Evolutionary conservation across 148 eudicot genomes (phyloP).

Genomic region (Chenopodium suecicum): DNA sequence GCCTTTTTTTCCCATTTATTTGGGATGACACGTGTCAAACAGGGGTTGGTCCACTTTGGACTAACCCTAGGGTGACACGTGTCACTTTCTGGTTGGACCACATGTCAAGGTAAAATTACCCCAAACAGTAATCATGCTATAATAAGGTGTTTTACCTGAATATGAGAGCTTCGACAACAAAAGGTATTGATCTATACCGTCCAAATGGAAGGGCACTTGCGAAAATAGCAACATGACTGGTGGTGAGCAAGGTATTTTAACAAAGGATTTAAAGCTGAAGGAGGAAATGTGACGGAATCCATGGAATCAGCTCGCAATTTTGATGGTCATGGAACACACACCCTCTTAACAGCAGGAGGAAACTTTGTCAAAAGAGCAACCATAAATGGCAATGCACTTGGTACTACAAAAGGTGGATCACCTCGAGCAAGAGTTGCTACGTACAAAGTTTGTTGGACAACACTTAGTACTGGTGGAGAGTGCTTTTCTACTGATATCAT

Average conservation of each 20-base stretch:
- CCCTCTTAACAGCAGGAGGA: constrained; percentile 65
- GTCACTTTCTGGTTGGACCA: no score
- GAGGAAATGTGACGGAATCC: constrained; percentile 9
- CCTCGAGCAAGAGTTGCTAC: constrained; percentile 63
- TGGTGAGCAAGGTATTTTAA: constrained; percentile 48
- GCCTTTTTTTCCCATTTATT: no score
- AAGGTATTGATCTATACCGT: constrained; percentile 53
- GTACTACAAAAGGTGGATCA: constrained; percentile 68
- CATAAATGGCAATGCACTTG: constrained; percentile 34
- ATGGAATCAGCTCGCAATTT: constrained; percentile 39
- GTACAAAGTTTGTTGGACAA: constrained; percentile 62
- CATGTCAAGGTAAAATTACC: no score
- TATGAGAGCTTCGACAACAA: constrained; percentile 53
- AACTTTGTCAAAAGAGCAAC: constrained; percentile 48
- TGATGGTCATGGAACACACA: constrained; percentile 64
- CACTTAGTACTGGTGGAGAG: constrained; percentile 6
- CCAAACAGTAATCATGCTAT: no score
- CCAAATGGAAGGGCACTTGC: constrained; percentile 65
- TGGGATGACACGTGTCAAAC: no score
- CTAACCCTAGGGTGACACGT: no score
- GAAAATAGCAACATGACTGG: constrained; percentile 11
- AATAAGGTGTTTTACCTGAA: constrained; percentile 71
- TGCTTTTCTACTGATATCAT: constrained; percentile 52
- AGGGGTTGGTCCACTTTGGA: no score
- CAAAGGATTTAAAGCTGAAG: constrained; percentile 29